These are phyloP conservation scores for Candida sphagnicola DNA, from an alignment of 805 yeast genomes.

Conservation along the genomic window DNA sequence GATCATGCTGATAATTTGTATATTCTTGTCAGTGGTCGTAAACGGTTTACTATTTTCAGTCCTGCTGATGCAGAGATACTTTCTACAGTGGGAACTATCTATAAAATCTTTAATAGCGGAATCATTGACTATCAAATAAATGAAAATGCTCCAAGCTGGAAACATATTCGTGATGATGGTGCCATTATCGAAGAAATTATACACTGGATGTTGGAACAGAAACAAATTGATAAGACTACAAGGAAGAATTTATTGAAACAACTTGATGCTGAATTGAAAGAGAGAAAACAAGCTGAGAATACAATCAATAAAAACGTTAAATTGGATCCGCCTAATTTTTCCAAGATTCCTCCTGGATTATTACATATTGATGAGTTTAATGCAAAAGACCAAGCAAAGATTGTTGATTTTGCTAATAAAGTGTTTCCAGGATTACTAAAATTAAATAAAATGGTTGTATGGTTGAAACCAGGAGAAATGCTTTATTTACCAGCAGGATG, in stretches of 20 bases:
- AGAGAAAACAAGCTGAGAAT: slow-evolving; percentile 4
- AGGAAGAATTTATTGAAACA: slow-evolving; percentile 10
- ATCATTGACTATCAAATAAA: slow-evolving; percentile 59
- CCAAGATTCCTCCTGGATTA: slow-evolving; percentile 58
- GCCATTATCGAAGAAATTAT: slow-evolving; percentile 50
- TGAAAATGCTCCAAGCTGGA: slow-evolving; percentile 61
- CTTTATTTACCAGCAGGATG: slow-evolving; percentile 72
- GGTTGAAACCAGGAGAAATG: slow-evolving; percentile 61
- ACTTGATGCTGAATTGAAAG: slow-evolving; percentile 6
- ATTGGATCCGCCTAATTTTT: slow-evolving; percentile 61
- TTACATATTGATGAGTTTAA: slow-evolving; percentile 57
- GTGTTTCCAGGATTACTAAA: slow-evolving; percentile 48
- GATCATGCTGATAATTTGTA: slow-evolving; percentile 79
- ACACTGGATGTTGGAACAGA: slow-evolving; percentile 35
- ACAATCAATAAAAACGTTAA: slow-evolving; percentile 7
- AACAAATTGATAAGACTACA: slow-evolving; percentile 19
- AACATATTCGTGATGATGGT: slow-evolving; percentile 57
- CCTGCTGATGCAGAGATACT: slow-evolving; percentile 59
- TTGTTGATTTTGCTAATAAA: slow-evolving; percentile 33
- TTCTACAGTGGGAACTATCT: slow-evolving; percentile 63
- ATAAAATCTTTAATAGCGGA: slow-evolving; percentile 53
- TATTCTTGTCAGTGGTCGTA: slow-evolving; percentile 54
- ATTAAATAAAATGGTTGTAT: slow-evolving; percentile 41
- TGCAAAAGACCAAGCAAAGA: slow-evolving; percentile 13
- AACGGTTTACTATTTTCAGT: slow-evolving; percentile 63